These are phyloP conservation scores for Populus alba DNA, from an alignment of 345 rosid genomes.

Conservation along the genomic window DNA sequence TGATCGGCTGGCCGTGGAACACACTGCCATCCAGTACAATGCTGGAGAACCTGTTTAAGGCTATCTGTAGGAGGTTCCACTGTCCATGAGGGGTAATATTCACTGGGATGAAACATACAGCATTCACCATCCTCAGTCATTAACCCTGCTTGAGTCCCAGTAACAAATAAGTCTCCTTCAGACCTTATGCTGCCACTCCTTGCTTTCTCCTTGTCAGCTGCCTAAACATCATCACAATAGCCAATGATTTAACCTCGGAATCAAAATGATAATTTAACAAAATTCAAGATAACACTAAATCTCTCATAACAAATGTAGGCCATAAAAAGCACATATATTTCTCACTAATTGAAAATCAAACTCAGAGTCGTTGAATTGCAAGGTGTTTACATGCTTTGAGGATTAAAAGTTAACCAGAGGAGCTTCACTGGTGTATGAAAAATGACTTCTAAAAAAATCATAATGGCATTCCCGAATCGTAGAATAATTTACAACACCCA, in stretches of 20 bases:
- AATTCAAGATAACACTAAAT: not conserved
- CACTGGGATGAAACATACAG: slow-evolving; percentile 62
- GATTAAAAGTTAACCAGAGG: not conserved
- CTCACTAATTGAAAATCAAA: not conserved
- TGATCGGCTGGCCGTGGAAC: slow-evolving; percentile 58
- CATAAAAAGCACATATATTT: not conserved
- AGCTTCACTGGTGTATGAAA: not conserved
- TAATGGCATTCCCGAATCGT: not conserved
- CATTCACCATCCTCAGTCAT: slow-evolving; percentile 28
- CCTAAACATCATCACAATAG: slow-evolving; percentile 38
- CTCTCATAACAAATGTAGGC: not conserved
- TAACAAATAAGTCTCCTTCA: slow-evolving; percentile 67
- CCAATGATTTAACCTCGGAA: not conserved
- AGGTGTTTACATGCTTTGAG: not conserved
- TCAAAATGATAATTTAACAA: not conserved
- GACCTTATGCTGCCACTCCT: slow-evolving; percentile 61
- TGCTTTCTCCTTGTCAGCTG: slow-evolving; percentile 59
- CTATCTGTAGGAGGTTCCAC: slow-evolving; percentile 56
- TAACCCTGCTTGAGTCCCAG: slow-evolving; percentile 66
- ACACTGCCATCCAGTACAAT: slow-evolving; percentile 71
- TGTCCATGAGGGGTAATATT: slow-evolving; percentile 70
- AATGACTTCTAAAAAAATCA: not conserved
- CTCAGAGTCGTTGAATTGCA: not conserved
- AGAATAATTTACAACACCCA: no score
- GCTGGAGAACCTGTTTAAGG: slow-evolving; percentile 71